Percentiles rank a stretch among this genome's conserved stretches.
Conservation (phyloP, 805 yeast genomes). For the Nadsonia fulvescens region DNA sequence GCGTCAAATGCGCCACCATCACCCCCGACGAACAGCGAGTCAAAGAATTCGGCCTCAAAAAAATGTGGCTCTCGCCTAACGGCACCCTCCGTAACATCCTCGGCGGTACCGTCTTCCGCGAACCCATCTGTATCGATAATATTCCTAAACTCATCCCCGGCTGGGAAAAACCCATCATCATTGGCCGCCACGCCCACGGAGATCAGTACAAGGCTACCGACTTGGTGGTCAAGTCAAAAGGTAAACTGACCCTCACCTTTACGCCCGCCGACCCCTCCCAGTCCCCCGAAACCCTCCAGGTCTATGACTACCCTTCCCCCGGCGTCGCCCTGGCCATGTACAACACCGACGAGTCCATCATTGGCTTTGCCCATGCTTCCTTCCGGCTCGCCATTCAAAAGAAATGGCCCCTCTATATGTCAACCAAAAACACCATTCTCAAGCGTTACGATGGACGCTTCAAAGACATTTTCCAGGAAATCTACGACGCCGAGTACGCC, state of each 20-base stretch:
- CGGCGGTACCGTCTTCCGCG: constrained; percentile 95
- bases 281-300: constrained; percentile 32
- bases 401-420: constrained; percentile 62
- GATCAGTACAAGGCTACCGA: constrained; percentile 95
- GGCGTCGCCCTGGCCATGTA: constrained; percentile 89
- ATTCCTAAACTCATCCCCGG: constrained; percentile 80
- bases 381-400: constrained; percentile 73
- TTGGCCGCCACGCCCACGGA: constrained; percentile 95
- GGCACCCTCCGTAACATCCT: constrained; percentile 91
- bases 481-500: constrained; percentile 58
- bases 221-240: constrained; percentile 59
- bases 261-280: constrained; percentile 49
- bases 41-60: constrained; percentile 72
- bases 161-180: constrained; percentile 91
- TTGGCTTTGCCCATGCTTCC: constrained; percentile 83
- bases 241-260: constrained; percentile 60
- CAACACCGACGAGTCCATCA: constrained; percentile 82
- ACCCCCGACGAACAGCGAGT: constrained; percentile 93
- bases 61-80: constrained; percentile 96
- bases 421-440: constrained; percentile 89
- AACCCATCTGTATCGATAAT: constrained; percentile 78
- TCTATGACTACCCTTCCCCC: constrained; percentile 50
- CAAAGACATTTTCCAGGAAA: constrained; percentile 77
- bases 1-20: constrained; percentile 93
- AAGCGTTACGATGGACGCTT: constrained; percentile 90